Evolutionary conservation across 176 grass and related monocot genomes (phyloP).

Genomic region (Cymbopogon citratus): DNA sequence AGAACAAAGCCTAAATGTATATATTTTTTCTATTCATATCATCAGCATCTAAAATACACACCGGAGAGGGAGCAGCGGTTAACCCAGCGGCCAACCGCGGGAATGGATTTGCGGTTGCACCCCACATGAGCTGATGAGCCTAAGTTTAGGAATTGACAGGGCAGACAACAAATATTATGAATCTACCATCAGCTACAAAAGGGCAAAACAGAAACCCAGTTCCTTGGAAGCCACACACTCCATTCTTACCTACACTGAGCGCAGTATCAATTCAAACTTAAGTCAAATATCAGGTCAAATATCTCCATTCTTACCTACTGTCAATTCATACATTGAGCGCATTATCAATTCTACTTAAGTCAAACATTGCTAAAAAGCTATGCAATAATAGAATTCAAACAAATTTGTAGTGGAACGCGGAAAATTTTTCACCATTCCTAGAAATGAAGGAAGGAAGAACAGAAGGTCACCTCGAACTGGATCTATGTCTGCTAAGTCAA

Average conservation of each 20-base stretch:
- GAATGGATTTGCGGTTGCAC: too few relatives aligned
- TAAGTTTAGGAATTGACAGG: background rate
- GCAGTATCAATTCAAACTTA: background rate
- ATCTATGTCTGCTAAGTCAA: constrained; percentile 47
- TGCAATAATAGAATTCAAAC: background rate
- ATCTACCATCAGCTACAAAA: background rate
- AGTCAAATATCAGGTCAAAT: too few relatives aligned
- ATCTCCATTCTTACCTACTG: background rate
- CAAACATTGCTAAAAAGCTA: background rate
- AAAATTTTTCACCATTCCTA: background rate
- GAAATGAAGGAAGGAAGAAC: background rate
- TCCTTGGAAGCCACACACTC: background rate
- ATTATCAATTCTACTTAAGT: background rate
- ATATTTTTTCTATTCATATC: too few relatives aligned
- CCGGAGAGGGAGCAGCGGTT: too few relatives aligned
- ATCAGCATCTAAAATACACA: too few relatives aligned
- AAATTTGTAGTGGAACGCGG: background rate
- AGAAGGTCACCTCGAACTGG: constrained; percentile 60
- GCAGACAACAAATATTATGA: background rate
- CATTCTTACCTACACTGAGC: background rate
- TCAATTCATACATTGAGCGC: too few relatives aligned
- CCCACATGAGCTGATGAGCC: background rate
- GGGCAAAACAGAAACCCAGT: background rate
- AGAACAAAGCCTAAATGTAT: too few relatives aligned
- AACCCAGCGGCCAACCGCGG: too few relatives aligned